Base-by-base conservation (phyloP, 768 basidiomycete species). In the Tricholoma sp. region DNA sequence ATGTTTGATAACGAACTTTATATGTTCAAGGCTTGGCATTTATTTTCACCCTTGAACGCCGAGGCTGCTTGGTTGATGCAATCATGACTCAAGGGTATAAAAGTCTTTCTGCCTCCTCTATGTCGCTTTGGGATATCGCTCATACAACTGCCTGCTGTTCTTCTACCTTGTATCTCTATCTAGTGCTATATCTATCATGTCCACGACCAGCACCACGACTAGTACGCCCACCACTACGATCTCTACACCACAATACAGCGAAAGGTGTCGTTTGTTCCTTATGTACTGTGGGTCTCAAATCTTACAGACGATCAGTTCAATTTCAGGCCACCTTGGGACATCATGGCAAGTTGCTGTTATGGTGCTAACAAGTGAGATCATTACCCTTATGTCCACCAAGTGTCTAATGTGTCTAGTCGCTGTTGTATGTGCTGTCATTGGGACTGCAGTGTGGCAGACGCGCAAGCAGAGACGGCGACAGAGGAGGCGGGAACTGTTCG, bases 271-370 rank as follows among this genome's bases (percentile, higher is more conserved):
- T 6, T 15, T 47, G 20, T 12, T 50, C 31, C 13, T 32, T 49
- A 34, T 41, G 12, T 6, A 10, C 29, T 31, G 4, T 24, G 24
- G 24, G 42, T 24, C 37, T 29, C 18, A 53, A 33, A 20, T 11
- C 51, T 49, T 9, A 33, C 50, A 6, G 33, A 39, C 36, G 29
- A 39, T 10, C 31, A 76, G 75, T 52, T 65, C 71, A 13, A 59
- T 61, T 11, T 59, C 59, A 31, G 69, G 68, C 1, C 73, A 74
- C 58, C 62, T 75, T 18, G 68, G 71, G 4, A 45, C 63, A n/a
- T 63, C 68, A 44, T 75, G 74, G 74, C 74, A 76, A 58, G 67
- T 71, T 15, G 74, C 70, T 9, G 61, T 76, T 28, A 62, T 72
- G 33, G 66, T 66, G 9, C 59, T 72, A 10, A 69, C 72, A 52